phyloP scores from a whole-genome alignment of 495 filamentous ascomycete genomes.

The Oidiodendron maius region DNA sequence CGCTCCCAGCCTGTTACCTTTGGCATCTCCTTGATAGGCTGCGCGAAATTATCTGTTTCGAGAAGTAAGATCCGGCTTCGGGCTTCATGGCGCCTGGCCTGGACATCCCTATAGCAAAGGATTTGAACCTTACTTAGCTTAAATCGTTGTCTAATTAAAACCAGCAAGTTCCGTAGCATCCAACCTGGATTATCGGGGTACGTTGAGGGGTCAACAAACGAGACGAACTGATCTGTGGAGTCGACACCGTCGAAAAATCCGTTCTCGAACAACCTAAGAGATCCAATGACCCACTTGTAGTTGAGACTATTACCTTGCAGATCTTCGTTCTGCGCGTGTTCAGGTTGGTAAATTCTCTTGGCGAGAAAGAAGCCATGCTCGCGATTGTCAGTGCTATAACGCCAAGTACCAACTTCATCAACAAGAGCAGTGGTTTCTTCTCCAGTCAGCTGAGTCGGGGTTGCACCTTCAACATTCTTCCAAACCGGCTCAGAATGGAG shows the following conservation, averaged over 20 bases:
- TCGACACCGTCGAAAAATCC: constrained; percentile 76
- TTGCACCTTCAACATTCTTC: constrained; percentile 39
- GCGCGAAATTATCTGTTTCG: constrained; percentile 29
- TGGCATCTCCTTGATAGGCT: constrained; percentile 37
- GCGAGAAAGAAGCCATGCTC: constrained; percentile 94
- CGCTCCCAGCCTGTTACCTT: constrained; percentile 96
- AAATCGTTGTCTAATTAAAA: constrained; percentile 80
- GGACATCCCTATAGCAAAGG: constrained; percentile 84
- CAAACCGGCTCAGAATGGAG: constrained; percentile 82
- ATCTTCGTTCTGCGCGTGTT: constrained; percentile 13
- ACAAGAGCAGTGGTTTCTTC: constrained; percentile 69
- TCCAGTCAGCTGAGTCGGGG: constrained; percentile 47
- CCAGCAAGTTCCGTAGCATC: constrained; percentile 85
- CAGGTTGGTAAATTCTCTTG: constrained; percentile 51
- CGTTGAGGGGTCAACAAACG: constrained; percentile 89
- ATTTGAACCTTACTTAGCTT: constrained; percentile 71
- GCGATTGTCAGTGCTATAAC: constrained; percentile 65
- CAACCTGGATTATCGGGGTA: constrained; percentile 82
- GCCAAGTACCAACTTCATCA: constrained; percentile 81
- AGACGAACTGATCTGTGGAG: constrained; percentile 67
- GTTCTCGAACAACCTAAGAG: constrained; percentile 70
- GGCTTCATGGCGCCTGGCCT: constrained; percentile 65
- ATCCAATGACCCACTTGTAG: constrained; percentile 68
- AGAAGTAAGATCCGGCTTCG: constrained; percentile 74
- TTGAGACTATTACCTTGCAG: constrained; percentile 42